Percentiles rank a stretch among this genome's conserved stretches.
phyloP scores from a whole-genome alignment of 2,329 filamentous ascomycete species.

The Periconia sp. region DNA sequence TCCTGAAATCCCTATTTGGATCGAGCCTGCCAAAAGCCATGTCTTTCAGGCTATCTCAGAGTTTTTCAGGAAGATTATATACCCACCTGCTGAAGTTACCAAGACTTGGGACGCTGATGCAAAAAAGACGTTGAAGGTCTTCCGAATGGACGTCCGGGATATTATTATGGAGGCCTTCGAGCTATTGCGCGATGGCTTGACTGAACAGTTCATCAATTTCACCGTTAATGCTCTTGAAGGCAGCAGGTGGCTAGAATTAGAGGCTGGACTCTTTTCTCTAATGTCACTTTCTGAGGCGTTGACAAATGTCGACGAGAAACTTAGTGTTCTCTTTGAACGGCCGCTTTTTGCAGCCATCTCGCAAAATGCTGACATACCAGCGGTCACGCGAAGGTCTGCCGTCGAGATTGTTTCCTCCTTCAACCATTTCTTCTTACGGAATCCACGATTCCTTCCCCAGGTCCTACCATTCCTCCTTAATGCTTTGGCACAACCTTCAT shows the following conservation, averaged over 20 bases:
- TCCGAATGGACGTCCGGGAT: constrained; percentile 77
- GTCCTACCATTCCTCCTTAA: constrained; percentile 75
- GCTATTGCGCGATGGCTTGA: constrained; percentile 48
- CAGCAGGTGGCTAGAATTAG: constrained; percentile 52
- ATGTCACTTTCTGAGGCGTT: constrained; percentile 68
- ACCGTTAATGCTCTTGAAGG: constrained; percentile 44
- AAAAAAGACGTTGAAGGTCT: constrained; percentile 67
- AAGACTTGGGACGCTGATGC: constrained; percentile 71
- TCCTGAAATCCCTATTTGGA: constrained; percentile 54
- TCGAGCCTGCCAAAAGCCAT: constrained; percentile 59
- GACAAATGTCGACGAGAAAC: constrained; percentile 59
- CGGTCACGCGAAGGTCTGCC: constrained; percentile 67
- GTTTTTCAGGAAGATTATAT: constrained; percentile 69
- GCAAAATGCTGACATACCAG: constrained; percentile 55
- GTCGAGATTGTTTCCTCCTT: constrained; percentile 72
- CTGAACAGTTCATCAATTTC: constrained; percentile 51
- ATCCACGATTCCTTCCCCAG: constrained; percentile 66
- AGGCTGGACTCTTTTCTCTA: constrained; percentile 62
- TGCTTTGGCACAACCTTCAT: constrained; percentile 62
- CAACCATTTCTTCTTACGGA: constrained; percentile 73
- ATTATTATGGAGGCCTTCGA: constrained; percentile 72
- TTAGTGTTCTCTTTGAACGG: constrained; percentile 66
- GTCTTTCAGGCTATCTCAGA: constrained; percentile 67
- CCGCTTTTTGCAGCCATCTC: constrained; percentile 56
- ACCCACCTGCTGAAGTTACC: constrained; percentile 61